Evolutionary conservation across 192 early-diverging fungal species (phyloP), one percentile per base, ranked within the genome.

Genomic region (Podila verticillata): DNA sequence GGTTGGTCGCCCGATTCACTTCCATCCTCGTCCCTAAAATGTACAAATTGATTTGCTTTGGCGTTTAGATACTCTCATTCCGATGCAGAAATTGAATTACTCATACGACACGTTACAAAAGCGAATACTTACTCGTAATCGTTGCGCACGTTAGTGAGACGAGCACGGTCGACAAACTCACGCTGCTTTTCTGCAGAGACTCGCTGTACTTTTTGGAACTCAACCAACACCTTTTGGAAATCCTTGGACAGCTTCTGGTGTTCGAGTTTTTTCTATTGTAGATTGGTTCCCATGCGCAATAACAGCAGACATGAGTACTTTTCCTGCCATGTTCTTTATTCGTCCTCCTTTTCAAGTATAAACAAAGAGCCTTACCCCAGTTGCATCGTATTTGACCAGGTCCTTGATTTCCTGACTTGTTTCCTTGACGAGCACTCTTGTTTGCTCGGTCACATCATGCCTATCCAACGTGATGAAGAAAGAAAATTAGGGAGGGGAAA

Each of bases 221-320:
- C 93, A 54, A 88, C 86, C 31, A 98, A 66, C 2, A 97, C 95
- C 68, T 93, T 93, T 72, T 97, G 94, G 74, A 99, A 98, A 70
- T 99, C 98, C 48, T 94, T 96, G 28, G 93, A 93, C 44, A 99
- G 85, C 74, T 98, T 98, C 75, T 97, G 93, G 64, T 98, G 93
- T 70, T 94, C 93, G 54, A 96, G 86, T 82, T 95, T 93, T 48
- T 91, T 89, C 70, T 94, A 92, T 44, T 51, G 29, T 48, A 58
- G 57, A 30, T 32, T 35, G 20, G 17, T 66, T 26, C 61, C n/a
- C 22, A 34, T 9, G 15, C 34, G 24, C 24, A 29, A 57, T 24
- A 29, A 30, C 48, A 32, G 28, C 44, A 29, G 34, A 26, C 4
- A 61, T 12, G 67, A 13, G 31, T 57, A 39, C 39, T 39, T 39